Conservation (phyloP, 176 grass and related monocot genomes). For the Alloteropsis semialata region DNA sequence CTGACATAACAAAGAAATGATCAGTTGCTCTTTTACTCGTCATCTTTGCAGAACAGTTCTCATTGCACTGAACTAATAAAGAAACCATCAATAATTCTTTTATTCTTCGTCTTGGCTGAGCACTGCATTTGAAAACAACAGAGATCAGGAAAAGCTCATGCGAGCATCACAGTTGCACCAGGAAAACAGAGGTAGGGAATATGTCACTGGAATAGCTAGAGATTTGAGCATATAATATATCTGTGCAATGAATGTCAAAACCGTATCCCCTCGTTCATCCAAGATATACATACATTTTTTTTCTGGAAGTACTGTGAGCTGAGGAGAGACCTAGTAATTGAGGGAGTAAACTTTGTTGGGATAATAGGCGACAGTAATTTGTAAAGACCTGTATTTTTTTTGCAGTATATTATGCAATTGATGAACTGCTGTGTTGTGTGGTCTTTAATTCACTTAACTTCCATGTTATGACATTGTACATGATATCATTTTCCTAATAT, state of each 20-base stretch:
- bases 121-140: too few species aligned
- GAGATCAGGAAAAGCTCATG: too few species aligned
- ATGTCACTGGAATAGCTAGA: not conserved
- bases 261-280: not conserved
- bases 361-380: not conserved
- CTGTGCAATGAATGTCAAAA: not conserved
- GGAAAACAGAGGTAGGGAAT: not conserved
- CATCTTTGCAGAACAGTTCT: too few species aligned
- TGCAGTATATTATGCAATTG: not conserved
- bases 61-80: too few species aligned
- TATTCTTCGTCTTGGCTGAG: too few species aligned
- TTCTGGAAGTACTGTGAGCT: not conserved
- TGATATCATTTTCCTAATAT: not conserved
- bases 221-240: not conserved
- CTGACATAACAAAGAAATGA: too few species aligned
- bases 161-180: too few species aligned
- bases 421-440: not conserved
- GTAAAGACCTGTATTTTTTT: not conserved
- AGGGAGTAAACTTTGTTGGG: not conserved
- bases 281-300: not conserved
- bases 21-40: too few species aligned
- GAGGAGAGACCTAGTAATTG: not conserved
- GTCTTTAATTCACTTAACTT: not conserved
- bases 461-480: not conserved
- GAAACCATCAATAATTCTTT: too few species aligned